phyloP scores from a whole-genome alignment of 2,329 filamentous ascomycete species.

The Epichloe elymi region DNA sequence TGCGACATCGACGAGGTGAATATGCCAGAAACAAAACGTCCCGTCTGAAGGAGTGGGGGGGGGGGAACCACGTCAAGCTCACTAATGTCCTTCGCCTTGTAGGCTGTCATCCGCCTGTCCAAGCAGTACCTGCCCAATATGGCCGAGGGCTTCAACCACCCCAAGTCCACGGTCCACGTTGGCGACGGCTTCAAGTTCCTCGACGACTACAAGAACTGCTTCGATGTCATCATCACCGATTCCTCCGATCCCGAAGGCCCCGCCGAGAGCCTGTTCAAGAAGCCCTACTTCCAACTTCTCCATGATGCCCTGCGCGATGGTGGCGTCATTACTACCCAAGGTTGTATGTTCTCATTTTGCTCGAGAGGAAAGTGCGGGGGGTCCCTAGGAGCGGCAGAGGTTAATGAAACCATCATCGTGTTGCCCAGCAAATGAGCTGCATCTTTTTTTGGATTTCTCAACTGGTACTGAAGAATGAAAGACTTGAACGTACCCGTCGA shows the following conservation, averaged over 20 bases:
- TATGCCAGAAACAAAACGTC: neutral
- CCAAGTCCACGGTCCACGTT: conserved; percentile 82
- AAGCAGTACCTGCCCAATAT: conserved; percentile 96
- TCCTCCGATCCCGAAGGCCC: conserved; percentile 95
- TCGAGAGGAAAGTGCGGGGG: conserved; percentile 24
- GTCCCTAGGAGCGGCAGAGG: conserved; percentile 21
- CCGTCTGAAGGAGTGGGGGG: neutral
- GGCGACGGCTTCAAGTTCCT: conserved; percentile 99
- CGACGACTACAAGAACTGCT: conserved; percentile 88
- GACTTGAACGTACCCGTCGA: conserved; percentile 2
- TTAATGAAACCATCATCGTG: conserved; percentile 1
- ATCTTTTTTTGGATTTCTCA: neutral
- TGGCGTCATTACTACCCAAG: conserved; percentile 99
- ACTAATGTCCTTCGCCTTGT: neutral
- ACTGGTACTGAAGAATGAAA: conserved; percentile 1
- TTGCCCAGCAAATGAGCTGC: neutral
- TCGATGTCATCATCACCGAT: conserved; percentile 99
- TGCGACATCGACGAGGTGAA: conserved; percentile 92
- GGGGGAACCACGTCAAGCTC: neutral
- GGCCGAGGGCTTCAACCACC: conserved; percentile 85
- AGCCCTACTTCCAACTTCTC: conserved; percentile 95
- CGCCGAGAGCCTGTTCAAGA: conserved; percentile 93
- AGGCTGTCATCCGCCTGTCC: conserved; percentile 93
- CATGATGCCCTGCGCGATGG: conserved; percentile 81
- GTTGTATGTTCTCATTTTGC: conserved; percentile 83